Percentiles rank a stretch among this genome's conserved stretches.
phyloP scores from a whole-genome alignment of 2,329 filamentous ascomycete genomes.

The Septoria petroselini region DNA sequence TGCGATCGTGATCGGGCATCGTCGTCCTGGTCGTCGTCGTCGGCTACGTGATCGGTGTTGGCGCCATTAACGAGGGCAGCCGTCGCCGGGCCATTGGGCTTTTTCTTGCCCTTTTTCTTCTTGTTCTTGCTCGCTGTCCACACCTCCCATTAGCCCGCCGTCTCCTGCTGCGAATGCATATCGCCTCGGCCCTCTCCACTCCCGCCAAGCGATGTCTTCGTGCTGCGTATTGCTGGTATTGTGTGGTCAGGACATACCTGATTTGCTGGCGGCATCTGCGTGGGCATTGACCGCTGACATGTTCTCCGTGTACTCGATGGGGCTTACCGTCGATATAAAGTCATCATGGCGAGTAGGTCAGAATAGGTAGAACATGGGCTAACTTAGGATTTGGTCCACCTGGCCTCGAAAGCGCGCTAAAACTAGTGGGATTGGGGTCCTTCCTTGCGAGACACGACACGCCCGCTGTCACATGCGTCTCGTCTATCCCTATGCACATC shows the following conservation, averaged over 20 bases:
- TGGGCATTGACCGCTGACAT: constrained; percentile 23
- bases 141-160: constrained; percentile 3
- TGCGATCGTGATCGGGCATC: constrained; percentile 31
- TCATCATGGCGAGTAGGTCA: no score
- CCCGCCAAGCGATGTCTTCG: constrained; percentile 2
- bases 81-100: constrained; percentile 47
- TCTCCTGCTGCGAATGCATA: background rate
- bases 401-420: background rate
- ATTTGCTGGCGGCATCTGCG: constrained; percentile 18
- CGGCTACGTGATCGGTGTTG: constrained; percentile 38
- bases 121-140: constrained; percentile 41
- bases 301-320: background rate
- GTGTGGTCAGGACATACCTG: constrained; percentile 19
- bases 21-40: constrained; percentile 43
- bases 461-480: no score
- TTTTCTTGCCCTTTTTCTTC: constrained; percentile 60
- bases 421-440: background rate
- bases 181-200: constrained; percentile 14
- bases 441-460: no score
- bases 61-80: constrained; percentile 36
- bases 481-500: no score
- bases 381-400: no score
- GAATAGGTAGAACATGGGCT: no score
- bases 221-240: background rate
- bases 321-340: no score